Evolutionary conservation across 2,329 filamentous ascomycete species (phyloP), one percentile per base, ranked within the genome.

Genomic region (Aspergillus pseudotamarii): DNA sequence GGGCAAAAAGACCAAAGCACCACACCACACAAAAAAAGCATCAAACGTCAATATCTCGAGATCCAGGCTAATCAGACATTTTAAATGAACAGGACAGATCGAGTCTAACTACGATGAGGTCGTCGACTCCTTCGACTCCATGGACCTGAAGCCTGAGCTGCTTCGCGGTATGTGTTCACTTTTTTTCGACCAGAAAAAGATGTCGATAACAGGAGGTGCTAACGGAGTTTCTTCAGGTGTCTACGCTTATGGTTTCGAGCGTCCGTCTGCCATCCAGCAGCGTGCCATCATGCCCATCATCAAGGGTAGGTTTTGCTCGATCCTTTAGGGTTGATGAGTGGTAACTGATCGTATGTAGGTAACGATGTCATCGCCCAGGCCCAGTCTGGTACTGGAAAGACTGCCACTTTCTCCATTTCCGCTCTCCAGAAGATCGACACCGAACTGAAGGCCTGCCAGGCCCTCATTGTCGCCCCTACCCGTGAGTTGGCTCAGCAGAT

Each of bases 81-180:
- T 65, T 57, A n/a, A 60, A 41, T 53, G 21, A 80, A 76, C 81
- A 97, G 94, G 91, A 84, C 93, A 96, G 86, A 99, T 99, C 88
- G 96, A 99, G 89, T 97, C 94, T 81, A 99, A 99, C 92, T 99
- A 98, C 86, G 95, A 99, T 88, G 94, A 98, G 89, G 94, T 94
- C 78, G 94, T 95, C 83, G 96, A 99, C 85, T 97, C 93, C 67
- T 99, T 99, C 85, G 95, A 99, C 84, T 88, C 94, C 76, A 99
- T 99, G 95, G 90, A 89, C 85, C 89, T 99, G 78, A 97, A 96
- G 89, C 80, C 93, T 71, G 95, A 99, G 87, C 91, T 99, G 79
- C 93, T 99, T 80, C 93, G 95, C 85, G 95, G 88, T 89, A 86
- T 83, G 86, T 85, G 66, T 69, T 62, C 55, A n/a, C 38, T 41